Evolutionary conservation across 2,329 filamentous ascomycete species (phyloP), one percentile per base, ranked within the genome.

Genomic region (Drechslerella stenobrocha): DNA sequence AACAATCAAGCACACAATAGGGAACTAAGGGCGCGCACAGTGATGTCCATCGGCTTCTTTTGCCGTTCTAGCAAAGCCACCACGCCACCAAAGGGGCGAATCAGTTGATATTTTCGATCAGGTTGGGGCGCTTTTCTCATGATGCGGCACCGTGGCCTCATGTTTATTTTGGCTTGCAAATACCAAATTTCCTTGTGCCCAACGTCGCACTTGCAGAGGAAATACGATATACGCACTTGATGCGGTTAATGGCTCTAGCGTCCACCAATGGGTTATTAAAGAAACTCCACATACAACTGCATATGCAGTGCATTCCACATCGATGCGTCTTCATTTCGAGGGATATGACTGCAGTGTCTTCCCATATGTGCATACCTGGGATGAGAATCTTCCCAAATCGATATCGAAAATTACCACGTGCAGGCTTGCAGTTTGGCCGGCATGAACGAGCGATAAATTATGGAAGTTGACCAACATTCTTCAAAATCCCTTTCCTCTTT

Each of bases 41-140:
- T 30, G 26, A 30, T 22, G 7, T 30, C 28, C 53, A 40, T 59
- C 61, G 61, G 61, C 61, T 66, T 66, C 42, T 66, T 53, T 45
- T 66, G 53, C 61, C 61, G 52, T 28, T 11, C 24, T 5, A 26
- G 37, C 51, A 50, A 65, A 40, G 44, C 58, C 50, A 34, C n/a
- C 23, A 44, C 4, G 42, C 52, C 52, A 52, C 42, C 20, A 30
- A 66, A 51, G 40, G 52, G 32, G 40, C 5, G 20, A 35, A 30
- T 52, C 9, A 52, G 48, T 47, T 52, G 42, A 32, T 48, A n/a
- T n/a, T n/a, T n/a, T n/a, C n/a, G n/a, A n/a, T 44, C 26, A 24
- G 20, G 42, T 28, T 24, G 7, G 11, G 34, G 35, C 48, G 52
- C 48, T 45, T 52, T 40, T 50, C 52, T 48, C 8, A 30, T 40